phyloP scores from a whole-genome alignment of 805 yeast species.

The Nakazawaea holstii region DNA sequence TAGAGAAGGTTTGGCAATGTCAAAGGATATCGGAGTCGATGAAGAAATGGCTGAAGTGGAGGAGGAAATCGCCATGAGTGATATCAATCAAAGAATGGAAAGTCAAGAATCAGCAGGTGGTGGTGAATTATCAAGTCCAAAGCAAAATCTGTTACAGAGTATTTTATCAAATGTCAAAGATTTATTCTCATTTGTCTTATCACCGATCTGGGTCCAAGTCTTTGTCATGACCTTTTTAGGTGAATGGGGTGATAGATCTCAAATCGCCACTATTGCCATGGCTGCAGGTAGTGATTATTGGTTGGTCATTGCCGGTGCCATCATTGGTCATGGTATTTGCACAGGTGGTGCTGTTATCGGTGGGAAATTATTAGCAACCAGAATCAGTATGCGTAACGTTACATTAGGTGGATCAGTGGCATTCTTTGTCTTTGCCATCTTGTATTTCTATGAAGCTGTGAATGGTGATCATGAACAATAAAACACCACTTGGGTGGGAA shows the following conservation, averaged over 20 bases:
- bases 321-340: constrained; percentile 84
- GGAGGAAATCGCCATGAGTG: constrained; percentile 73
- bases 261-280: constrained; percentile 96
- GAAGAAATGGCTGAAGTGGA: constrained; percentile 97
- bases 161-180: constrained; percentile 36
- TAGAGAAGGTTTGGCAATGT: constrained; percentile 78
- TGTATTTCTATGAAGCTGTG: constrained; percentile 71
- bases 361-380: constrained; percentile 84
- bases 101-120: constrained; percentile 54
- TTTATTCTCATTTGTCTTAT: constrained; percentile 58
- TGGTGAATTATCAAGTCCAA: background rate
- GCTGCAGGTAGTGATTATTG: constrained; percentile 95
- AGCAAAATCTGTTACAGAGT: background rate
- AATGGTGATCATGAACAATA: constrained; percentile 15
- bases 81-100: constrained; percentile 44
- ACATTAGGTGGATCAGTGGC: constrained; percentile 89
- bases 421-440: constrained; percentile 73
- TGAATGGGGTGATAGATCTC: constrained; percentile 99
- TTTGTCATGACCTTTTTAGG: constrained; percentile 95
- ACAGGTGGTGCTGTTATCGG: constrained; percentile 90
- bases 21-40: constrained; percentile 78
- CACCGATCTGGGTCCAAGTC: constrained; percentile 92
- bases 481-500: background rate
- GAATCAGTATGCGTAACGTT: constrained; percentile 85
- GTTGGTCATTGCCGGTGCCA: constrained; percentile 84